Percentiles rank a stretch among this genome's conserved stretches.
Conservation (phyloP, 1,284 basidiomycete genomes). For the Malassezia slooffiae region DNA sequence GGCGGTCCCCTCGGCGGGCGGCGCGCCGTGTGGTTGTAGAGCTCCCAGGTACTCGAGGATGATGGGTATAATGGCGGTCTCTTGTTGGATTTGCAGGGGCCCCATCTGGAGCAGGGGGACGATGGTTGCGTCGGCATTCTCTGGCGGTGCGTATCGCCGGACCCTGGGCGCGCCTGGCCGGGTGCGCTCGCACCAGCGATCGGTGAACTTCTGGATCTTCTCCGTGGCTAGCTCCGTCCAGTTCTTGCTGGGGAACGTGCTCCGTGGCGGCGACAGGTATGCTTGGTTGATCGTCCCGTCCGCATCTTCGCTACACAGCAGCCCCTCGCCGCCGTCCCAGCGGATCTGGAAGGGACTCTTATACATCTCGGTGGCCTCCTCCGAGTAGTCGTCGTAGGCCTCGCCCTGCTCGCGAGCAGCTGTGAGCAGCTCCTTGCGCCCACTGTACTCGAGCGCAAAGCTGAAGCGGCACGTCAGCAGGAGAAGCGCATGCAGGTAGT, state of each 20-base stretch:
- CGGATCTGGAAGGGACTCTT: slow-evolving; percentile 17
- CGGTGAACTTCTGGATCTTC: slow-evolving; percentile 21
- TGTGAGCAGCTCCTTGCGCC: slow-evolving; percentile 1
- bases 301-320: slow-evolving; percentile 13
- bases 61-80: slow-evolving; percentile 40
- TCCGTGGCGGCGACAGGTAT: background rate
- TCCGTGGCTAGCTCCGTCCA: slow-evolving; percentile 18
- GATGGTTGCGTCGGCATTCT: slow-evolving; percentile 24
- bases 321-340: slow-evolving; percentile 33
- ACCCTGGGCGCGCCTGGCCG: background rate
- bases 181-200: slow-evolving; percentile 18
- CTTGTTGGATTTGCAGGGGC: slow-evolving; percentile 44
- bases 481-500: slow-evolving; percentile 74
- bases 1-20: background rate
- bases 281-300: slow-evolving; percentile 12
- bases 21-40: background rate
- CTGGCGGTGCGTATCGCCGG: background rate
- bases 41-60: slow-evolving; percentile 14
- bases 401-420: background rate
- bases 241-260: slow-evolving; percentile 12
- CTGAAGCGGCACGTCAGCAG: slow-evolving; percentile 62
- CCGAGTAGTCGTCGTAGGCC: slow-evolving; percentile 4
- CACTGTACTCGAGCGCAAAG: slow-evolving; percentile 49
- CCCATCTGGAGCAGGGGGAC: slow-evolving; percentile 49
- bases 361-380: slow-evolving; percentile 1